Conservation (phyloP, 306 rosid species). For the Rubus parviflorus region DNA sequence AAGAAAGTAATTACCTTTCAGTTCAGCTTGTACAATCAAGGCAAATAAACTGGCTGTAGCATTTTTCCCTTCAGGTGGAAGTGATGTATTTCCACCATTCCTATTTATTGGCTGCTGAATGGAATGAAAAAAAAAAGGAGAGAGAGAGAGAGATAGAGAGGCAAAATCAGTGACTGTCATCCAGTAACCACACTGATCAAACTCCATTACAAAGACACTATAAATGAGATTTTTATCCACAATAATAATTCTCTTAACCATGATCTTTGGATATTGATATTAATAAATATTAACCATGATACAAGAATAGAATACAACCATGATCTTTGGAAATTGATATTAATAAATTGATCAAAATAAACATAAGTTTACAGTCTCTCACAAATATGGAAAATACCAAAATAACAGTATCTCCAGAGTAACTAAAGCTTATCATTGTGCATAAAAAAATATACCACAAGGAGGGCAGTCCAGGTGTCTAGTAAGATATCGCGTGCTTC, state of each 20-base stretch:
- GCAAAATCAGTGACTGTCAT: constrained; percentile 15
- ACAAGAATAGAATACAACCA: no score
- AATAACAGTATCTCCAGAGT: neutral
- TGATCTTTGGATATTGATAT: no score
- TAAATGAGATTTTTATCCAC: neutral
- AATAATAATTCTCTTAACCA: neutral
- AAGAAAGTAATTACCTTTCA: constrained; percentile 54
- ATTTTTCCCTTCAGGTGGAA: constrained; percentile 77
- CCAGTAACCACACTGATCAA: constrained; percentile 2
- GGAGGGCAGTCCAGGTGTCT: constrained; percentile 88
- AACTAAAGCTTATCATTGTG: constrained; percentile 2
- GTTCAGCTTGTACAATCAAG: constrained; percentile 82
- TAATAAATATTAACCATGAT: no score
- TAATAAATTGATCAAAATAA: neutral
- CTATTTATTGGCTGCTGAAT: constrained; percentile 74
- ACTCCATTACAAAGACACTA: constrained; percentile 3
- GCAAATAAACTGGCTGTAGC: constrained; percentile 77
- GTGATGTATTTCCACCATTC: constrained; percentile 45
- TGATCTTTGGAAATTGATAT: no score
- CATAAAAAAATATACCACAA: constrained; percentile 50
- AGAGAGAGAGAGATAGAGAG: neutral
- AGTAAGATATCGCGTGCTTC: constrained; percentile 88
- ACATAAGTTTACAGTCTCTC: neutral
- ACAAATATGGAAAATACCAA: neutral
- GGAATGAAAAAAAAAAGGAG: neutral